Evolutionary conservation across 768 basidiomycete species (phyloP).

Genomic region (Kwoniella sp.): DNA sequence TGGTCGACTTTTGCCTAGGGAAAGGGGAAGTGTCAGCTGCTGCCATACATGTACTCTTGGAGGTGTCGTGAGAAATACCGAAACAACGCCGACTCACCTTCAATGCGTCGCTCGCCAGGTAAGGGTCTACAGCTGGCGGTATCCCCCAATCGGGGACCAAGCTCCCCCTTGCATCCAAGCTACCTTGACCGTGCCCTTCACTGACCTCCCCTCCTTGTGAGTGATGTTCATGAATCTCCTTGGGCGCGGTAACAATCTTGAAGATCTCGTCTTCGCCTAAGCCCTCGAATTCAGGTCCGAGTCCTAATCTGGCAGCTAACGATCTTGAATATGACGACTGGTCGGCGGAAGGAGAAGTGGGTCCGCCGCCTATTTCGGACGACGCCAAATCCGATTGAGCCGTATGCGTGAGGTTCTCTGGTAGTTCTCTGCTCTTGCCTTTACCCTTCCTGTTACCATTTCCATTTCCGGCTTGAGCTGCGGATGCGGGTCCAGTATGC

Average conservation of each 20-base stretch:
- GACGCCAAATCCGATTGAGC: conserved; percentile 29
- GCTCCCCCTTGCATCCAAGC: too few species aligned
- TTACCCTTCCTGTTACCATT: not conserved
- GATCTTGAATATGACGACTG: not conserved
- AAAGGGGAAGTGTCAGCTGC: not conserved
- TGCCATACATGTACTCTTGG: too few species aligned
- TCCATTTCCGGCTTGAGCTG: not conserved
- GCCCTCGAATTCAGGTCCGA: conserved; percentile 18
- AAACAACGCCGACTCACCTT: conserved; percentile 30
- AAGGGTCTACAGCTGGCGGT: conserved; percentile 41
- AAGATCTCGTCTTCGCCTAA: conserved; percentile 47
- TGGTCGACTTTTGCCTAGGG: conserved; percentile 78
- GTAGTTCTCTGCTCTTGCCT: conserved; percentile 17
- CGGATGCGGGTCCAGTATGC: too few species aligned
- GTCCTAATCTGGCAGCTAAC: not conserved
- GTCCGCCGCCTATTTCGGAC: conserved; percentile 17
- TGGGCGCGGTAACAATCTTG: conserved; percentile 33
- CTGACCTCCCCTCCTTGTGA: conserved; percentile 8
- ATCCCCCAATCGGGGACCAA: conserved; percentile 48
- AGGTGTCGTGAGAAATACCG: too few species aligned
- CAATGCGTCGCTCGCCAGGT: conserved; percentile 19
- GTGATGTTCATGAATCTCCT: conserved; percentile 8
- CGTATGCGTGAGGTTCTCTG: conserved; percentile 43
- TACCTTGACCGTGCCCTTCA: not conserved
- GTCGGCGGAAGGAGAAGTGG: not conserved